These are phyloP conservation scores for Steccherinum ochraceum DNA, from an alignment of 768 basidiomycete species.

Conservation along the genomic window DNA sequence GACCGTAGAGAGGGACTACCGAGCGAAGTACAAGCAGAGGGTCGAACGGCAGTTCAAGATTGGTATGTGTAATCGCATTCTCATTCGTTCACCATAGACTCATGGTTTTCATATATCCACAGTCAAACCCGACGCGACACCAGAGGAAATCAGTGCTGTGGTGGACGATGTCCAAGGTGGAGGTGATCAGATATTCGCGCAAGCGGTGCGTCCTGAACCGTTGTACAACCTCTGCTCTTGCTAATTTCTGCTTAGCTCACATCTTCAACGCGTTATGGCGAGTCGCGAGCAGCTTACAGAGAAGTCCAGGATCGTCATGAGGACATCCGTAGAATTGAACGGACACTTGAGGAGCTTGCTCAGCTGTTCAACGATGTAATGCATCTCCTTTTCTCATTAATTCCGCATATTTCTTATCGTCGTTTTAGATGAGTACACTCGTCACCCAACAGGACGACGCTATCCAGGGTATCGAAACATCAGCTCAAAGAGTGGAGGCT, in stretches of 20 bases:
- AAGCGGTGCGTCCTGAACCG: slow-evolving; percentile 69
- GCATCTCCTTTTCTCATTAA: slow-evolving; percentile 13
- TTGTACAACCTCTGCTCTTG: not conserved
- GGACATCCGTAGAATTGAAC: slow-evolving; percentile 80
- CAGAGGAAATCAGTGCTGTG: slow-evolving; percentile 80
- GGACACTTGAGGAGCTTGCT: slow-evolving; percentile 80
- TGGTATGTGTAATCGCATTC: no score
- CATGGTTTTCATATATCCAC: not conserved
- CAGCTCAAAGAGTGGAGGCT: slow-evolving; percentile 54
- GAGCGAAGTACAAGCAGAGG: slow-evolving; percentile 71
- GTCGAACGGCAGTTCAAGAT: slow-evolving; percentile 87
- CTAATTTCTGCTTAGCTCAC: slow-evolving; percentile 43
- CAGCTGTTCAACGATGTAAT: slow-evolving; percentile 85
- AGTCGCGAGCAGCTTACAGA: slow-evolving; percentile 72
- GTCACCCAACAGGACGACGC: slow-evolving; percentile 78
- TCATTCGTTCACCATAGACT: no score
- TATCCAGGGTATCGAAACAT: slow-evolving; percentile 55
- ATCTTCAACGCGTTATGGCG: slow-evolving; percentile 74
- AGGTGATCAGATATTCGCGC: slow-evolving; percentile 76
- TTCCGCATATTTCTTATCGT: slow-evolving; percentile 1
- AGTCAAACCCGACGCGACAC: slow-evolving; percentile 93
- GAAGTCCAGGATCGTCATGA: slow-evolving; percentile 88
- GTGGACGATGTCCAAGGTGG: slow-evolving; percentile 75
- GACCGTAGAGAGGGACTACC: slow-evolving; percentile 73
- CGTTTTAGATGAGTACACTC: slow-evolving; percentile 63